Percentiles rank a stretch among this genome's conserved stretches.
phyloP scores from a whole-genome alignment of 2,329 filamentous ascomycete species.

The Sclerotinia spermophila region DNA sequence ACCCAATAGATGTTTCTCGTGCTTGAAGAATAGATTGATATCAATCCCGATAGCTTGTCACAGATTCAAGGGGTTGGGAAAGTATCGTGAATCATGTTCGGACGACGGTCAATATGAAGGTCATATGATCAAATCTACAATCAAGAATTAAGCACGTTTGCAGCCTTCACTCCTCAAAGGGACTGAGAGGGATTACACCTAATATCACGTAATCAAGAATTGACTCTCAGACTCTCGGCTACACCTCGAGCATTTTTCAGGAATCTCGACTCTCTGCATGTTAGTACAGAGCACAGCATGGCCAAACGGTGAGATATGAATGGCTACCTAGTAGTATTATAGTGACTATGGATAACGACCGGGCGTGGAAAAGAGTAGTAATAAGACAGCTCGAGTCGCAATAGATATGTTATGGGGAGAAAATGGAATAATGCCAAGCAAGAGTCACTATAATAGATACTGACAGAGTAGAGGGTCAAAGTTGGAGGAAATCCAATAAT shows the following conservation, averaged over 20 bases:
- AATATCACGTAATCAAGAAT: conserved; percentile 9
- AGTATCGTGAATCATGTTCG: not conserved
- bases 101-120: no score
- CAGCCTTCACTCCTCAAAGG: not conserved
- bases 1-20: conserved; percentile 9
- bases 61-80: not conserved
- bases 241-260: not conserved
- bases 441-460: not conserved
- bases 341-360: not conserved
- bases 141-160: conserved; percentile 14
- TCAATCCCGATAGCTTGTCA: not conserved
- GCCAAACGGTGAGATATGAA: not conserved
- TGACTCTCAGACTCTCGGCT: not conserved
- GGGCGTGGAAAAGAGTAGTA: not conserved
- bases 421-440: not conserved
- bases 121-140: not conserved
- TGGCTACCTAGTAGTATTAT: not conserved
- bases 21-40: not conserved
- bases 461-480: not conserved
- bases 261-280: not conserved
- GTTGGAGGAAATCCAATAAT: not conserved
- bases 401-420: not conserved
- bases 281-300: not conserved
- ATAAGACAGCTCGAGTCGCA: not conserved
- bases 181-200: not conserved